phyloP scores from a whole-genome alignment of 257 asterid species.

The Solanum tarapatanum region DNA sequence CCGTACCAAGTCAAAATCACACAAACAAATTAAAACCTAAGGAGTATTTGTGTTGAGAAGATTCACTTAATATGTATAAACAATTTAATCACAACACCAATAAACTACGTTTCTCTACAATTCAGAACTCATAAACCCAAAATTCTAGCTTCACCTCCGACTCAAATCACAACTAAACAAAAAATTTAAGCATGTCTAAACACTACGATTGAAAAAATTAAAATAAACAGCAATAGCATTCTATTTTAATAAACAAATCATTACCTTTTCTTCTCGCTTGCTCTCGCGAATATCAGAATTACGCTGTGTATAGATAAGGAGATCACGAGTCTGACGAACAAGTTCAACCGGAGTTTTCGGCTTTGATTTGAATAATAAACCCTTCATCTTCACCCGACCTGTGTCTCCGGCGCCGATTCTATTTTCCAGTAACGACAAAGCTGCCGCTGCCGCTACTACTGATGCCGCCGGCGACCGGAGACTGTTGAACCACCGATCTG shows the following conservation, averaged over 20 bases:
- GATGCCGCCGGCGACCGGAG: conserved; percentile 17
- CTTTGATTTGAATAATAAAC: conserved; percentile 39
- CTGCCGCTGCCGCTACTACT: not conserved
- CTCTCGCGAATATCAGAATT: conserved; percentile 36
- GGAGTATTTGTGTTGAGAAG: not conserved
- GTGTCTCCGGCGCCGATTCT: not conserved
- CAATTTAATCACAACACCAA: not conserved
- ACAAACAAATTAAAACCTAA: not conserved
- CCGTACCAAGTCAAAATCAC: not conserved
- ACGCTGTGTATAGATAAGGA: conserved; percentile 48
- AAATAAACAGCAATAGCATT: not conserved
- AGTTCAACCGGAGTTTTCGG: conserved; percentile 57
- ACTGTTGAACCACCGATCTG: conserved; percentile 23
- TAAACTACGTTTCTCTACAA: not conserved
- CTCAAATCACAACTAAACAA: not conserved
- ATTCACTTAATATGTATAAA: not conserved
- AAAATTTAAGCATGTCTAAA: not conserved
- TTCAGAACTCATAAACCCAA: not conserved
- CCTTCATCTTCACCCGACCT: conserved; percentile 1
- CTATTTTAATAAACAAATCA: conserved; percentile 6
- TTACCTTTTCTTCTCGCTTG: conserved; percentile 87
- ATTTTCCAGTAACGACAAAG: not conserved
- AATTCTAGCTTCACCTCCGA: not conserved
- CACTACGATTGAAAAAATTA: not conserved
- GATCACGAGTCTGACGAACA: conserved; percentile 70